Conservation (phyloP, 202 grass and related monocot species). For the Schoenoplectus triqueter region DNA sequence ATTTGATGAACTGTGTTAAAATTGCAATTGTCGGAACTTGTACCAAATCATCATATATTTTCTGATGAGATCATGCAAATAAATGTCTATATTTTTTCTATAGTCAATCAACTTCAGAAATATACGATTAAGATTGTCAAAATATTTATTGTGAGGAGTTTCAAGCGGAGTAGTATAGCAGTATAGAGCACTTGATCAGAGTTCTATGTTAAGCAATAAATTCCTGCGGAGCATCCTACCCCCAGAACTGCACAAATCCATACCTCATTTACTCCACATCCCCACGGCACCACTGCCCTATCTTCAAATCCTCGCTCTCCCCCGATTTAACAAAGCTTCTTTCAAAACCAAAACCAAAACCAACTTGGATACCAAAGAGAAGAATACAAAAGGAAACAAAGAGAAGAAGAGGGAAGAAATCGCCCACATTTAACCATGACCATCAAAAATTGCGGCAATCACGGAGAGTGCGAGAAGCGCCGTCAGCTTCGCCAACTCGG, state of each 20-base stretch:
- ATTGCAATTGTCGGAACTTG: too few species aligned
- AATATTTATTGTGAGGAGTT: not conserved
- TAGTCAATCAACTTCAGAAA: too few species aligned
- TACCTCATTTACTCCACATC: conserved; percentile 36
- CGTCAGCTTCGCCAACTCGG: conserved; percentile 4
- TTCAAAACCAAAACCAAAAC: conserved; percentile 17
- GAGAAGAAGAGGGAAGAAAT: not conserved
- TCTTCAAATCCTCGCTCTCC: conserved; percentile 27
- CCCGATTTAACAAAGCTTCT: not conserved
- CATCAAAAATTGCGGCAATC: conserved; percentile 53
- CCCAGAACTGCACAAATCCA: conserved; percentile 10
- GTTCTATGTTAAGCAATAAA: conserved; percentile 7
- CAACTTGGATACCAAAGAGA: conserved; percentile 29
- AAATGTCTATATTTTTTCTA: too few species aligned
- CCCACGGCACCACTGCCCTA: conserved; percentile 1
- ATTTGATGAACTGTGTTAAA: too few species aligned
- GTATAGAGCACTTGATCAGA: too few species aligned
- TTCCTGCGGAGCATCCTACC: conserved; percentile 32
- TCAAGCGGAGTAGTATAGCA: too few species aligned
- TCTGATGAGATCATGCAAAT: too few species aligned
- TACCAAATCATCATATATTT: too few species aligned
- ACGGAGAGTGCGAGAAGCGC: conserved; percentile 56
- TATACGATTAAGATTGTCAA: not conserved
- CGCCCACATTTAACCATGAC: conserved; percentile 38
- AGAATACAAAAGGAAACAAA: not conserved